phyloP scores from a whole-genome alignment of 2,329 filamentous ascomycete species.

The Talaromyces funiculosus region DNA sequence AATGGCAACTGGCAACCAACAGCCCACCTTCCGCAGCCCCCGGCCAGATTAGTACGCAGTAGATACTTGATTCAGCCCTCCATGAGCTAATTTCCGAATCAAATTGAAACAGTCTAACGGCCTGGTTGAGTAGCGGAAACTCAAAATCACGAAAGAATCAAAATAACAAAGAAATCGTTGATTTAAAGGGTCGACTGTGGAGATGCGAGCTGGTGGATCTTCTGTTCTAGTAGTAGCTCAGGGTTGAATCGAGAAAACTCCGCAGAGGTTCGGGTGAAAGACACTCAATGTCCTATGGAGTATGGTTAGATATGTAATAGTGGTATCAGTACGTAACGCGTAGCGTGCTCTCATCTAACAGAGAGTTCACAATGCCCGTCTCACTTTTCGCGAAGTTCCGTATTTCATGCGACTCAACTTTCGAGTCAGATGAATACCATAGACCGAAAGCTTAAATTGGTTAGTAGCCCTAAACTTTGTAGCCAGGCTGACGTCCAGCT shows the following conservation, averaged over 20 bases:
- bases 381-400: too few species aligned
- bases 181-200: not conserved
- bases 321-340: not conserved
- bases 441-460: conserved; percentile 1
- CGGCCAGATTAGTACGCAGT: conserved; percentile 11
- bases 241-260: not conserved
- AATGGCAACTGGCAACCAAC: not conserved
- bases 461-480: not conserved
- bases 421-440: not conserved
- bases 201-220: not conserved
- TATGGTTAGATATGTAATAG: not conserved
- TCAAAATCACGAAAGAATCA: not conserved
- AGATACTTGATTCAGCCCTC: not conserved
- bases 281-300: not conserved
- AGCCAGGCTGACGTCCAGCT: not conserved
- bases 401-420: not conserved
- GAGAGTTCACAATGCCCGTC: not conserved
- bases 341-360: not conserved
- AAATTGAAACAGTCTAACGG: conserved; percentile 40
- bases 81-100: conserved; percentile 20
- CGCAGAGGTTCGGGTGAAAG: not conserved
- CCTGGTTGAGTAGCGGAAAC: conserved; percentile 12
- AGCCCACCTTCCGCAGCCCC: conserved; percentile 18
- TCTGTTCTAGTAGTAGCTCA: not conserved
- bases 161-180: not conserved